phyloP scores from a whole-genome alignment of 257 asterid species.

The Euphrasia confusa region DNA sequence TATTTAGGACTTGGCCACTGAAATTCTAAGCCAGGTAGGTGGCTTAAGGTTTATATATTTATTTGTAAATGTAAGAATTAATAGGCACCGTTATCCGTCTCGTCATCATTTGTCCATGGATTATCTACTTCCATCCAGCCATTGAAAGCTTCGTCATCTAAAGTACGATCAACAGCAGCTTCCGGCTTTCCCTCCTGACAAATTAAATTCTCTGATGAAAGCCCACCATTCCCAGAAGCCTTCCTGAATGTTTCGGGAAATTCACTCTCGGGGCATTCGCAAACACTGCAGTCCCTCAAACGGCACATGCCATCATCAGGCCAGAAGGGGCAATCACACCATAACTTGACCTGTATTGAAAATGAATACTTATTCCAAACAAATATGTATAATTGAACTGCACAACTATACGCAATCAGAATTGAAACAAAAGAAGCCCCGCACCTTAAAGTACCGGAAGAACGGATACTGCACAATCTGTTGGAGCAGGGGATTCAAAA shows the following conservation, averaged over 20 bases:
- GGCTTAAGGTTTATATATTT: background rate
- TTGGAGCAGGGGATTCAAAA: slow-evolving; percentile 50
- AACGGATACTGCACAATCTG: slow-evolving; percentile 49
- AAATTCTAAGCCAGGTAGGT: background rate
- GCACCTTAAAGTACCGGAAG: slow-evolving; percentile 65
- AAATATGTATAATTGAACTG: background rate
- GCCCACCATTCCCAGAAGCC: slow-evolving; percentile 24
- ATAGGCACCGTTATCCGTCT: slow-evolving; percentile 54
- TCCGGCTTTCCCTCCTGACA: slow-evolving; percentile 60
- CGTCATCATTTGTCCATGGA: slow-evolving; percentile 69
- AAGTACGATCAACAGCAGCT: slow-evolving; percentile 57
- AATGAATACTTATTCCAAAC: slow-evolving; percentile 11
- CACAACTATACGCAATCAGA: slow-evolving; percentile 7
- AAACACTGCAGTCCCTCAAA: slow-evolving; percentile 55
- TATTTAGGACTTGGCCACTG: background rate
- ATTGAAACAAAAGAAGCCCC: background rate
- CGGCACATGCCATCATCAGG: slow-evolving; percentile 62
- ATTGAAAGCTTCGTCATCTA: slow-evolving; percentile 54
- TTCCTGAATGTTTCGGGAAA: slow-evolving; percentile 47
- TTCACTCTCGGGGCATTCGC: slow-evolving; percentile 69
- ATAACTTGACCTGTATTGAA: slow-evolving; percentile 45
- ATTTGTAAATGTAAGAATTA: slow-evolving; percentile 6
- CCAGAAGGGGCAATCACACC: slow-evolving; percentile 84
- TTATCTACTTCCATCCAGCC: slow-evolving; percentile 64
- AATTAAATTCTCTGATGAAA: slow-evolving; percentile 37